Base-by-base conservation (phyloP, 805 yeast species). In the Saccharomycopsis fodiens region DNA sequence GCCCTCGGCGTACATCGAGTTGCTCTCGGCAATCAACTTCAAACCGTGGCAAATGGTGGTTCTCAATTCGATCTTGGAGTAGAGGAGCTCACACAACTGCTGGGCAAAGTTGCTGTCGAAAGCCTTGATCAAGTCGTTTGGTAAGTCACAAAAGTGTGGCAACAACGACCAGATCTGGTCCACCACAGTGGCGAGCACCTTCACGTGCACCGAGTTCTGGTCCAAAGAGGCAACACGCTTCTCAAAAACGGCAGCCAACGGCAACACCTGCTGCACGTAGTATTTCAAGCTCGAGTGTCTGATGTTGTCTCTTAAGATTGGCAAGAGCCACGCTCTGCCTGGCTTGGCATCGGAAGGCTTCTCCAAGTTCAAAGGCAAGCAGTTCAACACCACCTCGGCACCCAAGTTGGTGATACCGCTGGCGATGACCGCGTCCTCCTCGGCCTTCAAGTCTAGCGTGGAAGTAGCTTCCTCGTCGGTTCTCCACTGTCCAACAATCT, bases 251-350 rank as follows among this genome's bases (percentile, higher is more conserved):
- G 69, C 69, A 41, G 72, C 72, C 34, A 81, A 62, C 22, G 97
- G 97, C 13, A 83, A 62, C 43, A 93, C 73, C 32, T 79, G 69
- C 19, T 64, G 63, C 48, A 74, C 71, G 63, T 78, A 93, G 59
- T 71, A 85, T 0, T 73, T 67, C 46, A 93, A 67, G 39, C 73
- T 70, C 1, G 97, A 82, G 56, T 78, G 74, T 55, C 80, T 74
- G 22, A 87, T 83, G 57, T 85, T 79, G 57, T 89, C 97, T 66
- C 97, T 82, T 51, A 93, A 72, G 29, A 93, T 61, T 8, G 98
- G 98, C 53, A 93, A 72, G 55, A 93, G 59, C 97, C 97, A 93
- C 39, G 97, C 97, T 60, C 97, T 77, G 39, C 97, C 97, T n/a
- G 80, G 73, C 36, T 72, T 70, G 27, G 66, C 63, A 21, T 67